A percentile compares a stretch with the other conserved stretches of the same genome.
Evolutionary conservation across 768 basidiomycete genomes (phyloP).

Genomic region (Phaffia australis): DNA sequence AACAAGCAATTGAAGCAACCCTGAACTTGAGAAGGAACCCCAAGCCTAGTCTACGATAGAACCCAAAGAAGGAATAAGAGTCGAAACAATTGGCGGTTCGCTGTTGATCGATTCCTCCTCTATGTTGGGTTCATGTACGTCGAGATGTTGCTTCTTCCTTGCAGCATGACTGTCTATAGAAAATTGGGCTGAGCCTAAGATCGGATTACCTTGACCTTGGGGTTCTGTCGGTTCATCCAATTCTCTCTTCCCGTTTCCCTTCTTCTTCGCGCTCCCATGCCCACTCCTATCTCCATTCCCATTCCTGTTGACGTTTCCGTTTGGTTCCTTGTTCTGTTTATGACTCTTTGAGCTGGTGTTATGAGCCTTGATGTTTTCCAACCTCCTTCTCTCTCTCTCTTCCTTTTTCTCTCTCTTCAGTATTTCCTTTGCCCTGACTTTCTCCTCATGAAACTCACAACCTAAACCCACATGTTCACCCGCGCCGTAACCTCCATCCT

Average conservation of each 20-base stretch:
- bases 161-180: too few relatives aligned
- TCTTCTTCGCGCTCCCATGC: background rate
- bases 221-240: background rate
- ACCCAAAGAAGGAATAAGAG: too few relatives aligned
- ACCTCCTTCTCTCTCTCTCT: conserved; percentile 13
- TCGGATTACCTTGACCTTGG: too few relatives aligned
- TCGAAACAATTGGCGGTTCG: too few relatives aligned
- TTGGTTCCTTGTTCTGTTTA: background rate
- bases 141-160: too few relatives aligned
- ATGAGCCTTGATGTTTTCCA: background rate
- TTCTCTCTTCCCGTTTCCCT: background rate
- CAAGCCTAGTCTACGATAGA: too few relatives aligned
- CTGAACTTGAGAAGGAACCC: too few relatives aligned
- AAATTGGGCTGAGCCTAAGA: too few relatives aligned
- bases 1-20: too few relatives aligned
- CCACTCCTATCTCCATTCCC: background rate
- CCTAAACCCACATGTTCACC: conserved; percentile 31
- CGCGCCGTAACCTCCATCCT: conserved; percentile 14
- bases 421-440: conserved; percentile 33
- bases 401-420: conserved; percentile 27
- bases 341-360: too few relatives aligned
- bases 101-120: too few relatives aligned
- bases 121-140: too few relatives aligned
- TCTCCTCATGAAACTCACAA: conserved; percentile 38
- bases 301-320: background rate